Base-by-base conservation (phyloP, 2,329 filamentous ascomycete genomes). In the Purpureocillium takamizusanense region DNA sequence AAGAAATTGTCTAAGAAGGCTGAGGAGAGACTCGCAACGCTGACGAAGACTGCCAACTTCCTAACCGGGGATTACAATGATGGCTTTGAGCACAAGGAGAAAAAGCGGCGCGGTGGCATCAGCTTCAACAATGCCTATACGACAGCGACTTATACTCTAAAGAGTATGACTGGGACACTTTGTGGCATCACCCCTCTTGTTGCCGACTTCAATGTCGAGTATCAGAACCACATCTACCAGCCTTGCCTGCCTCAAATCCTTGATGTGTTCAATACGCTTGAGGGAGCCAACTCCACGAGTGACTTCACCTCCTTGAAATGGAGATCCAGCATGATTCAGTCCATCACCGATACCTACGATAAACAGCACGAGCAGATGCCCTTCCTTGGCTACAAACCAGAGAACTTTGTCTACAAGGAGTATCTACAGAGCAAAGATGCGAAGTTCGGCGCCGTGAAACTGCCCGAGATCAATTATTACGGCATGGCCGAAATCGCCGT, bases 101-200 rank as follows among this genome's bases (percentile, higher is more conserved):
- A 40, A 12, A 30, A 14, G 28, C 28, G 28, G 11, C 52, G 57
- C 0, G 65, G 66, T 18, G 66, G 66, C 10, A 52, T 69, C 37
- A 65, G 53, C 21, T 58, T 54, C 35, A 65, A 60, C 13, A 62
- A 60, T 23, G 64, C 59, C 3, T 59, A 61, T 33, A 67, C 66
- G 0, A 54, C 63, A 0, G 55, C 57, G 3, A 67, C 66, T 0
- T 67, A 67, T 28, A 69, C 66, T 0, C 51, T 67, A 21, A 69
- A 69, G 47, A 66, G 62, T 37, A 39, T 68, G 13, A 52, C 56
- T 0, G 65, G 57, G 5, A 62, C 61, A 7, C 40, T 67, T 8
- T 69, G 66, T 32, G 66, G 66, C 5, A 46, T 66, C n/a, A 55
- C 53, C 0, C 65, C 66, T 0, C 43, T 69, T 10, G 53, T 65